phyloP scores from a whole-genome alignment of 805 yeast species.

The Spathaspora girioi region DNA sequence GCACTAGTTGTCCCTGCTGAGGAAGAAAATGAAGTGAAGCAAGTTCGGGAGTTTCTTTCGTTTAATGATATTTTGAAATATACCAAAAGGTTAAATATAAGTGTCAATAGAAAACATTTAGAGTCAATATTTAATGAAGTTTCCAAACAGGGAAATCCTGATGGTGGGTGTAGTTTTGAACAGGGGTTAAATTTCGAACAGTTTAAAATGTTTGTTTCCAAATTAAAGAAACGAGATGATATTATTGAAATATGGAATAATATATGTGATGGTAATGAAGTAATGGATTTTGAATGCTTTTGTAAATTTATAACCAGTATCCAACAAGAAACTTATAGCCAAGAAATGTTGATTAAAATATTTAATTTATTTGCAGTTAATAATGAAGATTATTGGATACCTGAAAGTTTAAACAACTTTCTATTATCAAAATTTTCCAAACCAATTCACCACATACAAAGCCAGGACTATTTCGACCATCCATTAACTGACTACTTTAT shows the following conservation, averaged over 20 bases:
- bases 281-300: conserved; percentile 22
- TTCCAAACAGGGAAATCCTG: conserved; percentile 18
- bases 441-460: conserved; percentile 12
- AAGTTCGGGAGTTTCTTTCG: conserved; percentile 33
- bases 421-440: conserved; percentile 26
- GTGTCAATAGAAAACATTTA: conserved; percentile 55
- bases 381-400: conserved; percentile 18
- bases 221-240: conserved; percentile 65
- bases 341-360: conserved; percentile 22
- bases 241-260: conserved; percentile 47
- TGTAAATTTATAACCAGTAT: conserved; percentile 37
- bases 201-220: conserved; percentile 70
- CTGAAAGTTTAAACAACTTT: conserved; percentile 32
- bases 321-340: conserved; percentile 45
- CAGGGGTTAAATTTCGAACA: conserved; percentile 59
- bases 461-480: conserved; percentile 20
- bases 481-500: conserved; percentile 87
- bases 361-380: conserved; percentile 24
- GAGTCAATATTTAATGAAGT: conserved; percentile 40
- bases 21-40: conserved; percentile 12
- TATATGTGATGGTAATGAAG: conserved; percentile 16
- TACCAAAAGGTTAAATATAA: conserved; percentile 67
- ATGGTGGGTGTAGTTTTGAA: conserved; percentile 33
- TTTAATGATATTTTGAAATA: conserved; percentile 68
- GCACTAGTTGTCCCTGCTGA: neutral